Evolutionary conservation across 75 land plant genomes (phyloP), one percentile per base, ranked within the genome.

Genomic region (Pseudotsuga menziesii): DNA sequence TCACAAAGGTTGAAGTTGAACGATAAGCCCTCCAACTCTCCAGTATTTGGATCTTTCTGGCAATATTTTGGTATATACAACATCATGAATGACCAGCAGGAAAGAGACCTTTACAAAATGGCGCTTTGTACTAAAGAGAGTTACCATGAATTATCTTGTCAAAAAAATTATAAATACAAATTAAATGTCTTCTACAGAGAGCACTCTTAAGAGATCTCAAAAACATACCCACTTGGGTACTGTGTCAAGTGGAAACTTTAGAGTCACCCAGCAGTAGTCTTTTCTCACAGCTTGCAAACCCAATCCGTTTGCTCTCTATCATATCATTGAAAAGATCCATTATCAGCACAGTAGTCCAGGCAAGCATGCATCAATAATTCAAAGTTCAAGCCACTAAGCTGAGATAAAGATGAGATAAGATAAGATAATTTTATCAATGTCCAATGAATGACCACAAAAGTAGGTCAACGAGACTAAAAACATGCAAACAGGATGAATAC

Each of bases 41-140:
- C 97, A 54, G 97, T 80, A 75, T 96, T 91, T 9, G 92, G 92
- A 78, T 96, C 94, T 77, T 72, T 96, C 99, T 96, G 90, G 61
- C 41, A 57, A 72, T 13, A 70, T 72, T 74, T 44, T 60, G 62
- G 44, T 20, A 57, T 54, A 26, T 26, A 26, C 26, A 39, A n/a
- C 16, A 73, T 75, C 9, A 32, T 35, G 29, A 56, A 67, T 52
- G 78, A 63, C 64, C 59, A 80, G 14, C 58, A 32, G 74, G 25
- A 17, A 57, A 61, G 52, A 72, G 54, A 71, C 58, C 27, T 29
- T 48, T 35, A 80, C 12, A 27, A 61, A n/a, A 78, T 23, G 25
- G 56, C 52, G 23, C 14, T 39, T 52, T 77, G n/a, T 35, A 35
- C n/a, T 35, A 23, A 4, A 77, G 23, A 59, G 60, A 58, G 56